Evolutionary conservation across 2,329 filamentous ascomycete species (phyloP).

Genomic region (Onygenales sp.): DNA sequence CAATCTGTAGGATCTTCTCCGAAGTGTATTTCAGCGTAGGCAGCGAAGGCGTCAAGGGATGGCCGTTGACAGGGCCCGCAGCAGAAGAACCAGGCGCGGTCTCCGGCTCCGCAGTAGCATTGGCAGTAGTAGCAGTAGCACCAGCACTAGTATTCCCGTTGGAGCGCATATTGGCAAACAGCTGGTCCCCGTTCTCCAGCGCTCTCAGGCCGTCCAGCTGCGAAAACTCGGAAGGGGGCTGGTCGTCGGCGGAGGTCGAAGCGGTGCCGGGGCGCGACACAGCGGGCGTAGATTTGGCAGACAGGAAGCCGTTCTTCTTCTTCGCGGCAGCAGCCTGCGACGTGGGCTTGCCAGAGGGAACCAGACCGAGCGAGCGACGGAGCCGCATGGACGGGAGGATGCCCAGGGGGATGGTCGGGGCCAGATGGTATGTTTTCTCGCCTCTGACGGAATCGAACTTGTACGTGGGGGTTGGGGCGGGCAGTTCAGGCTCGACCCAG

Average conservation of each 20-base stretch:
- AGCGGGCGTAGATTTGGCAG: slow-evolving; percentile 7
- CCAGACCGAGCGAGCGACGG: background rate
- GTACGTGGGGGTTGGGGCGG: background rate
- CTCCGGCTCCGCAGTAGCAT: slow-evolving; percentile 10
- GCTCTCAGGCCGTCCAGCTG: slow-evolving; percentile 1
- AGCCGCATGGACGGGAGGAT: background rate
- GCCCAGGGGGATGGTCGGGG: background rate
- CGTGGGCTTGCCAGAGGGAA: background rate
- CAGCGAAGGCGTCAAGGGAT: slow-evolving; percentile 13
- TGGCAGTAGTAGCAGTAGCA: background rate
- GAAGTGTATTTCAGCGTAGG: slow-evolving; percentile 17
- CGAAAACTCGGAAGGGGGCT: slow-evolving; percentile 4
- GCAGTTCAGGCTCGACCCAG: background rate
- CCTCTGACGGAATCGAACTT: background rate
- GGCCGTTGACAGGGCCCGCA: slow-evolving; percentile 2
- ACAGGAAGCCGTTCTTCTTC: slow-evolving; percentile 11
- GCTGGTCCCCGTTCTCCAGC: background rate
- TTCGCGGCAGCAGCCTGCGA: background rate
- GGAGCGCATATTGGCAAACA: background rate
- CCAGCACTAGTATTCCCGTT: slow-evolving; percentile 1
- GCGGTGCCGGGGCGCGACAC: slow-evolving; percentile 12
- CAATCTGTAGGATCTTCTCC: slow-evolving; percentile 18
- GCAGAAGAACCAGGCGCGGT: slow-evolving; percentile 6
- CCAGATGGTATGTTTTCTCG: background rate
- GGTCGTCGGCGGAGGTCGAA: slow-evolving; percentile 10